Evolutionary conservation across 768 basidiomycete genomes (phyloP), one percentile per base, ranked within the genome.

Genomic region (Calvatia gigantea): DNA sequence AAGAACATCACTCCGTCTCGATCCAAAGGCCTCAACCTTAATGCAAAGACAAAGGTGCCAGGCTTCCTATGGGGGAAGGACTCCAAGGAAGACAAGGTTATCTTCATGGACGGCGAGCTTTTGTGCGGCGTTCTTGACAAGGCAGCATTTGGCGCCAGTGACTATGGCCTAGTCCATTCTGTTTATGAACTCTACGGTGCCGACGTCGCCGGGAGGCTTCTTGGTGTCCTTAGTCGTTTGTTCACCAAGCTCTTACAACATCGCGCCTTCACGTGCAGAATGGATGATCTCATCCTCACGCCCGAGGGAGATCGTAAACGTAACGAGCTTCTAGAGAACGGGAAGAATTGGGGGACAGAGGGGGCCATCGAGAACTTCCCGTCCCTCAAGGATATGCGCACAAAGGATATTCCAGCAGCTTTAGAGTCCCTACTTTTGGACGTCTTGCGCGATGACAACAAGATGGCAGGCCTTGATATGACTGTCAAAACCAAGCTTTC

Each of bases 161-260:
- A 97, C 15, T 98, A 89, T 67, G 97, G 97, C 68, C 82, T 99
- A 35, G 93, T 98, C 9, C 97, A 99, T 70, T 98, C 97, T 0
- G 88, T 95, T 15, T 92, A 95, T 69, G 97, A 99, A 63, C 74
- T 99, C 6, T 99, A 98, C 66, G 95, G 97, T 11, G 79, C 95
- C 8, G 87, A 89, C 49, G 73, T 84, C 19, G 96, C 97, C 4
- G 96, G 95, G 49, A 86, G 86, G 64, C 84, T 99, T 12, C 86
- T 99, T 17, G 93, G 95, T 49, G 85, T 98, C 58, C 84, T 98
- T 57, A 91, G 91, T 67, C 87, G 97, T 51, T 75, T 98, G 29
- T 94, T 99, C 72, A 98, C 97, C 41, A 98, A 97, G 67, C 98
- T 91, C 72, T 78, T 99, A 51, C 96, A 98, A 64, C 91, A 94